Percentiles rank a stretch among this genome's conserved stretches.
Conservation (phyloP, 2,329 filamentous ascomycete genomes). For the Diaporthe velutina region DNA sequence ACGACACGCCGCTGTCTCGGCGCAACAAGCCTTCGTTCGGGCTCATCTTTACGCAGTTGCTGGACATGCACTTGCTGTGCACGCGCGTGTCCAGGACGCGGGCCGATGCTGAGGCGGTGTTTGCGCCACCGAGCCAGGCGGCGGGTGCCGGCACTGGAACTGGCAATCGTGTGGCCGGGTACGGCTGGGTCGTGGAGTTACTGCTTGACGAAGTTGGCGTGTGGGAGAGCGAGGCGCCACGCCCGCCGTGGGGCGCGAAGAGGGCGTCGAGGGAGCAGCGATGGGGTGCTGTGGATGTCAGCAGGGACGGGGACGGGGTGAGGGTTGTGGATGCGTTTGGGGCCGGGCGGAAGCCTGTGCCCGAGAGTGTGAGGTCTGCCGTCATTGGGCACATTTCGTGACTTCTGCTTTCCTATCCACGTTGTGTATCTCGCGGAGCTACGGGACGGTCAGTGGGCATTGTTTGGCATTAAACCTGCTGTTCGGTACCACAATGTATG, state of each 20-base stretch:
- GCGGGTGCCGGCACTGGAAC: slow-evolving; percentile 24
- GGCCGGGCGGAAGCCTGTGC: neutral
- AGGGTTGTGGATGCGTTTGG: slow-evolving; percentile 56
- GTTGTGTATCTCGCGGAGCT: neutral
- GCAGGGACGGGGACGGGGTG: slow-evolving; percentile 45
- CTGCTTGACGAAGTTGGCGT: slow-evolving; percentile 64
- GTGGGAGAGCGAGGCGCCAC: slow-evolving; percentile 50
- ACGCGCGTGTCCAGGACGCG: slow-evolving; percentile 56
- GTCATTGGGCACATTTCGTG: neutral
- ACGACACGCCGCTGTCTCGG: slow-evolving; percentile 42
- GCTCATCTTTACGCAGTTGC: slow-evolving; percentile 65
- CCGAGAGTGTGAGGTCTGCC: slow-evolving; percentile 23
- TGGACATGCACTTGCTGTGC: slow-evolving; percentile 68
- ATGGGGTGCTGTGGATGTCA: slow-evolving; percentile 64
- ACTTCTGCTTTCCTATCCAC: neutral
- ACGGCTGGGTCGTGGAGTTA: slow-evolving; percentile 63
- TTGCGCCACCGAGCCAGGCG: slow-evolving; percentile 36
- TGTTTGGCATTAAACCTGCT: neutral
- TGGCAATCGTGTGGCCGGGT: slow-evolving; percentile 41
- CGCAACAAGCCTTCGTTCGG: slow-evolving; percentile 66
- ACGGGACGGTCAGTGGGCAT: neutral
- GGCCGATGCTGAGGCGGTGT: slow-evolving; percentile 54
- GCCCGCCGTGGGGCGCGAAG: slow-evolving; percentile 35
- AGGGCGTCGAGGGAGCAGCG: slow-evolving; percentile 63
- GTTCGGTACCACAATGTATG: neutral